phyloP scores from a whole-genome alignment of 768 basidiomycete species.

The Trametes punicea region DNA sequence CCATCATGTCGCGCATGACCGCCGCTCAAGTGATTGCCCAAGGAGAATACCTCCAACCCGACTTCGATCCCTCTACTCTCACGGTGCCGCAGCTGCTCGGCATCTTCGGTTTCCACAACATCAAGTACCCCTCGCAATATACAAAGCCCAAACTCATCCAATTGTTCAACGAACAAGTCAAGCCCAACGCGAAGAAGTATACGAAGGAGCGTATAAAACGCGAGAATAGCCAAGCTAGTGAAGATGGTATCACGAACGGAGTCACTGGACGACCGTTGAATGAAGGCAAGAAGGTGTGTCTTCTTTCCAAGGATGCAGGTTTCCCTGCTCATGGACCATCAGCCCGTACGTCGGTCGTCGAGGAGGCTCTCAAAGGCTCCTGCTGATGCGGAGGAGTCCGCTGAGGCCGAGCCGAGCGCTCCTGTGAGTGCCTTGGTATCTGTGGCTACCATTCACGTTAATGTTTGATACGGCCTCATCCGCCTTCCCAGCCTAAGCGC shows the following conservation, averaged over 20 bases:
- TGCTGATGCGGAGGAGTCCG: conserved; percentile 35
- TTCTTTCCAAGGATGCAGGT: conserved; percentile 4
- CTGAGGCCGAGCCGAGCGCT: conserved; percentile 28
- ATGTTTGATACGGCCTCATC: conserved; percentile 1
- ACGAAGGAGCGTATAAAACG: conserved; percentile 63
- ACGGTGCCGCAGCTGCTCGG: conserved; percentile 83
- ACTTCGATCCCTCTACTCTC: conserved; percentile 69
- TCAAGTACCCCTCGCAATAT: conserved; percentile 70
- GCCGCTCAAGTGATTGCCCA: conserved; percentile 68
- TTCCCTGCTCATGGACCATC: conserved; percentile 19
- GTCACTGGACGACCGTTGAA: conserved; percentile 70
- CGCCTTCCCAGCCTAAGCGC: conserved; percentile 58
- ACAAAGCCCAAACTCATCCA: conserved; percentile 75
- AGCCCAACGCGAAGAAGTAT: conserved; percentile 50
- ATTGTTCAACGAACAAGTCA: conserved; percentile 77
- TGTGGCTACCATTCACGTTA: conserved; percentile 8
- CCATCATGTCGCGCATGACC: conserved; percentile 72
- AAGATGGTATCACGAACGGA: conserved; percentile 81
- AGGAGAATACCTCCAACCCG: conserved; percentile 76
- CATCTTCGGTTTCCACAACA: conserved; percentile 71
- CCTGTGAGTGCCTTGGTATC: conserved; percentile 42
- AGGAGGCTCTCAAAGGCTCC: conserved; percentile 61
- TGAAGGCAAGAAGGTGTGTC: conserved; percentile 42
- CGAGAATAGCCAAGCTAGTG: conserved; percentile 70
- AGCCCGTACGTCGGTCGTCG: conserved; percentile 51